Evolutionary conservation across 2,329 filamentous ascomycete genomes (phyloP).

Genomic region (Verticillium nubilum): DNA sequence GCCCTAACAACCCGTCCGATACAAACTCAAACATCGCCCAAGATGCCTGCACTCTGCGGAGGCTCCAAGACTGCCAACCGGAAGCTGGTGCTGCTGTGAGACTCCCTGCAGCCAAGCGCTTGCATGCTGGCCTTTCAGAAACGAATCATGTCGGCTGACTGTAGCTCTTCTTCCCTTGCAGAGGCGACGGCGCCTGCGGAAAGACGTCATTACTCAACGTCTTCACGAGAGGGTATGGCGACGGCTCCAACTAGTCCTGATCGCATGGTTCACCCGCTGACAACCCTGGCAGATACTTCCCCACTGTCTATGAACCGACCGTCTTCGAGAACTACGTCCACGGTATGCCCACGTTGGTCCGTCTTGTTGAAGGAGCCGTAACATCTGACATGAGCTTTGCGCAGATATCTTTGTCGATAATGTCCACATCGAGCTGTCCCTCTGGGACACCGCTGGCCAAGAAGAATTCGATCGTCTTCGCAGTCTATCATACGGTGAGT

Average conservation of each 20-base stretch:
- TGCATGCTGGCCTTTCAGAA: neutral
- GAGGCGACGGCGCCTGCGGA: constrained; percentile 91
- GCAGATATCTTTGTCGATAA: constrained; percentile 96
- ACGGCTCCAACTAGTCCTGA: neutral
- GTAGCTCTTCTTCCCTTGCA: constrained; percentile 26
- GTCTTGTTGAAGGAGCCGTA: neutral
- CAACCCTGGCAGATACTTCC: constrained; percentile 67
- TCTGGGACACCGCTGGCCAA: constrained; percentile 98
- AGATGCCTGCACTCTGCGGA: constrained; percentile 44
- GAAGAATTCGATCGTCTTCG: constrained; percentile 97
- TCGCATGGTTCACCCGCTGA: neutral
- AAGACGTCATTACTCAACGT: constrained; percentile 98
- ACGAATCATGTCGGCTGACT: neutral
- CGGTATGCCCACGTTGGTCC: constrained; percentile 49
- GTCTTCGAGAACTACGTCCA: constrained; percentile 99
- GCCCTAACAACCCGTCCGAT: neutral
- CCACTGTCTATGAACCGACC: constrained; percentile 95
- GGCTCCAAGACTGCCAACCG: constrained; percentile 83
- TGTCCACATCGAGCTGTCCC: constrained; percentile 91
- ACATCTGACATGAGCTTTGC: neutral
- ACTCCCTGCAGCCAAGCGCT: constrained; percentile 16
- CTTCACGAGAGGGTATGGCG: constrained; percentile 84
- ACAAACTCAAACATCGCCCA: neutral
- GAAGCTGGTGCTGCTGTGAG: constrained; percentile 90
- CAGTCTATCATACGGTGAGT: constrained; percentile 80